Evolutionary conservation across 345 rosid genomes (phyloP).

Genomic region (Trapa incisa): DNA sequence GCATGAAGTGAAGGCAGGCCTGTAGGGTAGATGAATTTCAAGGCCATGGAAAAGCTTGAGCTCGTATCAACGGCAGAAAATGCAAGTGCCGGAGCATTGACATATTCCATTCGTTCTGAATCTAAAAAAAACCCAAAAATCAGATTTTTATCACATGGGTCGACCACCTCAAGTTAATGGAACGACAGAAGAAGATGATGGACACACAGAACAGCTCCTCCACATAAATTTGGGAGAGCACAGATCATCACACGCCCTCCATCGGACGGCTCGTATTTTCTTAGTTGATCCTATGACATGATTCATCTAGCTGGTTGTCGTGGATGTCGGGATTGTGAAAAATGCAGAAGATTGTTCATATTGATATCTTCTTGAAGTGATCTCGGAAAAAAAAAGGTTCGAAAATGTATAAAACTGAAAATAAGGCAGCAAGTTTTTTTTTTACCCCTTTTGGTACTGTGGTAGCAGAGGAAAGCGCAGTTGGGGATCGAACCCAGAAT

Average conservation of each 20-base stretch:
- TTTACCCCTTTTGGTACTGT: too few relatives aligned
- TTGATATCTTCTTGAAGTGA: too few relatives aligned
- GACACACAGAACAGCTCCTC: neutral
- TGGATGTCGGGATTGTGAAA: too few relatives aligned
- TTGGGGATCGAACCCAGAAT: conserved; percentile 3
- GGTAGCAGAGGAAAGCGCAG: neutral
- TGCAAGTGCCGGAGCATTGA: neutral
- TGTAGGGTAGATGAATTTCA: neutral
- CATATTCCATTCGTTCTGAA: neutral
- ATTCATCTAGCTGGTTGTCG: too few relatives aligned
- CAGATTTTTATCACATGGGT: neutral
- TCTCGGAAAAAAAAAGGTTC: too few relatives aligned
- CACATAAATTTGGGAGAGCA: neutral
- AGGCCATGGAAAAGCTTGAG: conserved; percentile 1
- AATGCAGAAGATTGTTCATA: too few relatives aligned
- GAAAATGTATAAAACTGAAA: too few relatives aligned
- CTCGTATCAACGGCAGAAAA: neutral
- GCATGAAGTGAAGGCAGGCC: neutral
- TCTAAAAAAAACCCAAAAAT: neutral
- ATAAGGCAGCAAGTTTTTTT: too few relatives aligned
- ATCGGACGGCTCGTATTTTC: neutral
- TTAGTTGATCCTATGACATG: too few relatives aligned
- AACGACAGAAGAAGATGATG: neutral
- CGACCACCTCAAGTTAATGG: neutral
- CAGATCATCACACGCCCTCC: neutral